These are phyloP conservation scores for Eucalyptus erythrocorys DNA, from an alignment of 345 rosid species.

Conservation along the genomic window DNA sequence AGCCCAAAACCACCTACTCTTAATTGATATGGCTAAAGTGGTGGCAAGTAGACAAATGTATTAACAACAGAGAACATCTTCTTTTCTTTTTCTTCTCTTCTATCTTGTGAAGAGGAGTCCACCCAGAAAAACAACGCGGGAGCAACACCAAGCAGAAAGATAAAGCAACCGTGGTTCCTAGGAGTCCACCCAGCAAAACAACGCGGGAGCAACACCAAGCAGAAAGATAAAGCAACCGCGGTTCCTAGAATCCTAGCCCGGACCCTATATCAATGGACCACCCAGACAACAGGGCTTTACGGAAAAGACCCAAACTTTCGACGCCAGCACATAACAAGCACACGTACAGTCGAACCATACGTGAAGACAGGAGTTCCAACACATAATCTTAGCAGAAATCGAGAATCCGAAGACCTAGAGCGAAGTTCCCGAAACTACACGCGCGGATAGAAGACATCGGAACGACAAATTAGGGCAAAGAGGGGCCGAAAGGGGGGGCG, in stretches of 20 bases:
- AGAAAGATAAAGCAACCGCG: neutral
- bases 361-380: neutral
- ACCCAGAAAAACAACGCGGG: neutral
- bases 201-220: neutral
- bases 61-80: neutral
- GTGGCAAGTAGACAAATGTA: neutral
- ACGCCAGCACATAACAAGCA: neutral
- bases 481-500: neutral
- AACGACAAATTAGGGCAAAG: neutral
- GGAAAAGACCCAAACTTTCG: neutral
- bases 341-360: neutral
- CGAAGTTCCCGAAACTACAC: fast-evolving
- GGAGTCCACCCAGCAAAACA: neutral
- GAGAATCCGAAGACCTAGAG: neutral
- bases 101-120: neutral
- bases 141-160: neutral
- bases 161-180: neutral
- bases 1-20: neutral
- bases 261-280: neutral
- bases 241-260: neutral
- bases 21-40: neutral
- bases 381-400: neutral
- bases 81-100: neutral
- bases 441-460: neutral
- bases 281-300: neutral